Base-by-base conservation (phyloP, 2,329 filamentous ascomycete genomes). In the Aspergillus jensenii region DNA sequence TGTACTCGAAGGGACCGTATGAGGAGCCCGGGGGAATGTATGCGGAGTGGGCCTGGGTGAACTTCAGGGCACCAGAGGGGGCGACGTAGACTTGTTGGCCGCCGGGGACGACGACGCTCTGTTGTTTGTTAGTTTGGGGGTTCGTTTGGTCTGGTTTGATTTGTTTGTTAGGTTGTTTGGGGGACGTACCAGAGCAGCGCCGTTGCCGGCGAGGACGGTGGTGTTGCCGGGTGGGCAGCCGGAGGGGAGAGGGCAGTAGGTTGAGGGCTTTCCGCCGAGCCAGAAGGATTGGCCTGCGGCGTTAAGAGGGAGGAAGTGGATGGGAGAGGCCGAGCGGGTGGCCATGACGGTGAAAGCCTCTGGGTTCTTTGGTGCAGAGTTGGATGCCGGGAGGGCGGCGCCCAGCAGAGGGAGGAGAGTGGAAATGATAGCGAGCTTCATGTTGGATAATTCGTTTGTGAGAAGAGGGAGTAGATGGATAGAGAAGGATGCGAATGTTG, bases 61-160 rank as follows among this genome's bases (percentile, higher is more conserved):
- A 89, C 58, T 78, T 78, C 55, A 89, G 70, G 9, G 78, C 74
- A 6, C 86, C 87, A 25, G 78, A 71, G 3, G 80, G 75, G 3
- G 73, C 76, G 56, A 89, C 78, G 70, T 84, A 89, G 64, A 87
- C 78, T 57, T 79, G 73, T 65, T 90, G 86, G 25, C 87, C 87
- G 27, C 86, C 86, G 5, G 86, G 85, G 4, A 88, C 86, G 31
- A 79, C 68, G 33, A 84, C 80, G 35, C 76, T 73, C 68, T 83
- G 55, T 46, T 53, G 12, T 27, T 5, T 14, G 35, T 43, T 48
- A 35, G 50, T 53, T 48, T 35, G 50, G 54, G 41, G 4, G 14
- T 19, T 7, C 25, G 27, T 45, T 27, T 48, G 19, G 17, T 8
- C 7, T 7, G 23, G 33, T 40, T 17, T 7, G 3, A 5, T 44